Percentiles rank a stretch among this genome's conserved stretches.
phyloP scores from a whole-genome alignment of 768 basidiomycete species.

The Candolleomyces eurysporus region DNA sequence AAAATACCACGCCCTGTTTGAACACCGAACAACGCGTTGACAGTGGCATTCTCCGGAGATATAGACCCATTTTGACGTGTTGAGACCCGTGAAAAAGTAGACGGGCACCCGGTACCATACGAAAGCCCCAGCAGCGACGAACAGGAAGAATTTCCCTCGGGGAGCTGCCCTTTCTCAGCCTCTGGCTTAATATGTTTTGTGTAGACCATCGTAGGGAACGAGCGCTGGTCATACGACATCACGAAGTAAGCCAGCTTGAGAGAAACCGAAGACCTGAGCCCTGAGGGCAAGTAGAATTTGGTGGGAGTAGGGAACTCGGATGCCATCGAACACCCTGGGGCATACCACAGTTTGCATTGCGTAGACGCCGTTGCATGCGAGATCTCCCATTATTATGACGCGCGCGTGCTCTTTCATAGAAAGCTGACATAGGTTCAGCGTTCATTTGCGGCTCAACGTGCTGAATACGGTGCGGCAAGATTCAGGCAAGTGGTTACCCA shows the following conservation, averaged over 20 bases:
- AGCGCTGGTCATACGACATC: conserved; percentile 81
- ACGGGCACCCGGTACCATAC: conserved; percentile 81
- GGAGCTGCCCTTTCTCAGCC: conserved; percentile 71
- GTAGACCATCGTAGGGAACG: conserved; percentile 87
- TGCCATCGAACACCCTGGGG: conserved; percentile 67
- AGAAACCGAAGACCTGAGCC: conserved; percentile 67
- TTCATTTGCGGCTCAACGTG: conserved; percentile 71
- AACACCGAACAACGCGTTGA: conserved; percentile 73
- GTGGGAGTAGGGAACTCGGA: conserved; percentile 52
- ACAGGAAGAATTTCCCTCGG: conserved; percentile 78
- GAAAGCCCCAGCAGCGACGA: conserved; percentile 56
- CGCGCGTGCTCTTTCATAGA: conserved; percentile 89
- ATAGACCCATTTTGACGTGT: conserved; percentile 90
- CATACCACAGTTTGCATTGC: conserved; percentile 66
- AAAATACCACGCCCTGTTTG: conserved; percentile 70
- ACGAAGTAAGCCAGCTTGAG: conserved; percentile 69
- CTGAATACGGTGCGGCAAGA: conserved; percentile 65
- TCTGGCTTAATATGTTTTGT: conserved; percentile 66
- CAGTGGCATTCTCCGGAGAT: conserved; percentile 68
- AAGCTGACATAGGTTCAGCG: conserved; percentile 80
- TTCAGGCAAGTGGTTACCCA: conserved; percentile 64
- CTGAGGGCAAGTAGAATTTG: conserved; percentile 61
- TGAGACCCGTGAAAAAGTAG: conserved; percentile 80
- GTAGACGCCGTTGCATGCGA: conserved; percentile 62
- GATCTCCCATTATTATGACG: conserved; percentile 78